Conservation (phyloP, 306 rosid genomes). For the Cicer chorassanicum region DNA sequence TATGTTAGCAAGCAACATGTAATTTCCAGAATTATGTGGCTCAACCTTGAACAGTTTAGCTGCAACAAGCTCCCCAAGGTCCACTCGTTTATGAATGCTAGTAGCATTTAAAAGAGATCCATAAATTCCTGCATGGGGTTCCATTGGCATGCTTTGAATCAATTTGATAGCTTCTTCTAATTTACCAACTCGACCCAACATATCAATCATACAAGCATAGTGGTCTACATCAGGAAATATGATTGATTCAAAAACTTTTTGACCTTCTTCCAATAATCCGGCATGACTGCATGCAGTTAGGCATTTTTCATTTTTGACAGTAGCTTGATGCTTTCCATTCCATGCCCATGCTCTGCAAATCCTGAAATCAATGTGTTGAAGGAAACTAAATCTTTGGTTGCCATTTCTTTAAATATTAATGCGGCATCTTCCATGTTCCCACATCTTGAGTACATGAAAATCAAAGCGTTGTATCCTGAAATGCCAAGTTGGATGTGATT, state of each 20-base stretch:
- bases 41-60: constrained; percentile 64
- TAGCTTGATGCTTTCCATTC: constrained; percentile 62
- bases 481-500: constrained; percentile 52
- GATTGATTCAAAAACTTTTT: constrained; percentile 61
- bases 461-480: constrained; percentile 66
- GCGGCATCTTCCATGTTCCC: constrained; percentile 62
- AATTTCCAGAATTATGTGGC: constrained; percentile 67
- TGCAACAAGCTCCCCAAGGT: constrained; percentile 69
- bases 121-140: constrained; percentile 73
- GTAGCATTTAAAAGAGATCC: constrained; percentile 72
- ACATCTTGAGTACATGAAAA: constrained; percentile 72
- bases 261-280: constrained; percentile 63
- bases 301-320: constrained; percentile 60
- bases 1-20: constrained; percentile 65
- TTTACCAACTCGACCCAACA: constrained; percentile 68
- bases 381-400: constrained; percentile 61
- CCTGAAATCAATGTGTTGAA: constrained; percentile 71
- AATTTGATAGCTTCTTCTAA: constrained; percentile 63
- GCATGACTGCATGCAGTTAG: constrained; percentile 76
- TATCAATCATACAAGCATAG: constrained; percentile 74
- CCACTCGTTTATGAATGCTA: constrained; percentile 59
- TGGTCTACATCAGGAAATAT: constrained; percentile 66
- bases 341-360: constrained; percentile 68
- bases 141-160: constrained; percentile 64
- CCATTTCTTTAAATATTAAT: constrained; percentile 60